Conservation (phyloP, 148 eudicot species). For the Linanthus parryae region DNA sequence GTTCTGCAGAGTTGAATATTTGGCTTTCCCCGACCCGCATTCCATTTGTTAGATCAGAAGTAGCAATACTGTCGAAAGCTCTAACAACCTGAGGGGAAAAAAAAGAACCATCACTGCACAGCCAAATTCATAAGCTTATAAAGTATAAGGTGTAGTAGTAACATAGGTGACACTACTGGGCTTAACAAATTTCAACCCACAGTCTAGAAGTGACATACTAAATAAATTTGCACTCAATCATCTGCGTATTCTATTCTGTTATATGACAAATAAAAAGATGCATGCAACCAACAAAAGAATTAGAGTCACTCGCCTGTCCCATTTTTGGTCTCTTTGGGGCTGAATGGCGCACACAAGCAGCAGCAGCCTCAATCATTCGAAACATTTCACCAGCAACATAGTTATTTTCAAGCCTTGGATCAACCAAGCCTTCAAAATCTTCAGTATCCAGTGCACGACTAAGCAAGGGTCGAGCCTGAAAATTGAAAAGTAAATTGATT, state of each 20-base stretch:
- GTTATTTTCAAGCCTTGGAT: conserved; percentile 62
- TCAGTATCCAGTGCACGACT: conserved; percentile 51
- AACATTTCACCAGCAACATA: conserved; percentile 55
- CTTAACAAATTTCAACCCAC: background rate
- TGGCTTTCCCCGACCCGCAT: conserved; percentile 81
- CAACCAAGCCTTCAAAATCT: conserved; percentile 49
- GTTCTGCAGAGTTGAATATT: conserved; percentile 45
- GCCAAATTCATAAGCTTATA: too few species aligned
- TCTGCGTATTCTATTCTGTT: background rate
- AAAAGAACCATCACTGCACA: background rate
- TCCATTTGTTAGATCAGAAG: conserved; percentile 71
- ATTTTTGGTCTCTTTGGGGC: conserved; percentile 71
- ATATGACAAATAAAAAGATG: too few species aligned
- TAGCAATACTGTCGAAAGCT: conserved; percentile 49
- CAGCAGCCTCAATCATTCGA: conserved; percentile 75
- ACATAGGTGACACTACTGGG: too few species aligned
- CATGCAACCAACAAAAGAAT: too few species aligned
- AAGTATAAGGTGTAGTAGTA: too few species aligned
- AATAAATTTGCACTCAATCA: background rate
- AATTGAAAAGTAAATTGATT: background rate
- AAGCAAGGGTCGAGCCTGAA: conserved; percentile 95
- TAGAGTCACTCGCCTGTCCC: too few species aligned
- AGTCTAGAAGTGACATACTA: background rate
- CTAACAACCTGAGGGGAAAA: conserved; percentile 44
- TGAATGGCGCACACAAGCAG: conserved; percentile 87